A percentile compares a stretch with the other conserved stretches of the same genome.
phyloP scores from a whole-genome alignment of 1,284 basidiomycete genomes.

The Chondrostereum purpureum region DNA sequence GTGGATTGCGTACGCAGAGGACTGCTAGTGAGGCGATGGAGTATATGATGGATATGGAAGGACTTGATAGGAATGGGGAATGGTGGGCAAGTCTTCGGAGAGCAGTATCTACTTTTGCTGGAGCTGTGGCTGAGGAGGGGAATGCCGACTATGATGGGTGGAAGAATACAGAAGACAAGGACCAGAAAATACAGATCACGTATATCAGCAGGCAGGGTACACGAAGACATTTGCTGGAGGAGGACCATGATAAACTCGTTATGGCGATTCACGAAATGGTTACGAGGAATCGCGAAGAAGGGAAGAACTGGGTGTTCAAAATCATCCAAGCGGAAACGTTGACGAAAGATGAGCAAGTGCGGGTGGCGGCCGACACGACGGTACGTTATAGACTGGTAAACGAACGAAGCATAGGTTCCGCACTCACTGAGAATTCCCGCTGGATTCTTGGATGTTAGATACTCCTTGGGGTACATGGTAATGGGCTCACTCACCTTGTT shows the following conservation, averaged over 20 bases:
- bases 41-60: slow-evolving; percentile 22
- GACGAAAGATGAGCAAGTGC: slow-evolving; percentile 70
- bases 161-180: slow-evolving; percentile 33
- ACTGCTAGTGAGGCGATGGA: slow-evolving; percentile 42
- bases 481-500: slow-evolving; percentile 72
- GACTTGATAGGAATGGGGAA: slow-evolving; percentile 12
- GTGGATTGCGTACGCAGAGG: slow-evolving; percentile 42
- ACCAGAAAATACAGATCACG: slow-evolving; percentile 55
- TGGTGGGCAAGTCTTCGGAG: slow-evolving; percentile 15
- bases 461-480: slow-evolving; percentile 75
- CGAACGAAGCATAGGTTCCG: too few relatives aligned
- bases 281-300: slow-evolving; percentile 48
- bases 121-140: slow-evolving; percentile 2
- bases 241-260: slow-evolving; percentile 63
- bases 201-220: slow-evolving; percentile 86
- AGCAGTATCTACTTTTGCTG: slow-evolving; percentile 12
- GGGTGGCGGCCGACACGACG: slow-evolving; percentile 73
- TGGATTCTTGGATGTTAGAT: slow-evolving; percentile 35
- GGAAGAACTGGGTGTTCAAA: slow-evolving; percentile 65
- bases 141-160: slow-evolving; percentile 2
- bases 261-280: slow-evolving; percentile 56
- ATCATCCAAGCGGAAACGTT: slow-evolving; percentile 79
- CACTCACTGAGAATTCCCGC: slow-evolving; percentile 8
- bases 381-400: too few relatives aligned
- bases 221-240: slow-evolving; percentile 62